Conservation (phyloP, 1,284 basidiomycete species). For the Paramarasmius palmivorus region DNA sequence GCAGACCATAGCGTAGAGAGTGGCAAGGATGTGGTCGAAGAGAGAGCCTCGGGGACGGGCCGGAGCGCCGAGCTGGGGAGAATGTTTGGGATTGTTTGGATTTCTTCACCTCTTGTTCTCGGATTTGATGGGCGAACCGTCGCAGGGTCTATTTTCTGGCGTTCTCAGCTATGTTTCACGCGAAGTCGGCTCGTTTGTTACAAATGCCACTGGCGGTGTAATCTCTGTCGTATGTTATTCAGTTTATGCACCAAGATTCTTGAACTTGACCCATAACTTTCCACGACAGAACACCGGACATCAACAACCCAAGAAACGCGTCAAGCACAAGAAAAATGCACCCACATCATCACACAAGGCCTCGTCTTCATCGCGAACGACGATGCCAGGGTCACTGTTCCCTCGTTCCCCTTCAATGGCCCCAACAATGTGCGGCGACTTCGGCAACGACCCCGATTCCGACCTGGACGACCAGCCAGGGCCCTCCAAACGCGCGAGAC, state of each 20-base stretch:
- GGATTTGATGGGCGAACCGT: conserved; percentile 4
- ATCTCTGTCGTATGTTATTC: conserved; percentile 22
- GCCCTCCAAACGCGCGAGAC: conserved; percentile 8
- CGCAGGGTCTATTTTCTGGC: conserved; percentile 53
- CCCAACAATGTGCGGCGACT: conserved; percentile 36
- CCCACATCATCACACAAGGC: neutral
- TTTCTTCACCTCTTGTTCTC: conserved; percentile 4
- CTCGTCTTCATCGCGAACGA: neutral
- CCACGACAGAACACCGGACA: conserved; percentile 4
- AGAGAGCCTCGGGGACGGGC: neutral
- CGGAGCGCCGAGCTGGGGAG: neutral
- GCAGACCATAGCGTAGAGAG: no score
- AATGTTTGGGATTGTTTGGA: conserved; percentile 4
- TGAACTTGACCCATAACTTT: conserved; percentile 10
- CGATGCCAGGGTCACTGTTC: conserved; percentile 78
- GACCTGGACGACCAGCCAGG: conserved; percentile 4
- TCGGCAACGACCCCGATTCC: neutral
- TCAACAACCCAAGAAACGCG: conserved; percentile 14
- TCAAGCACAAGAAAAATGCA: conserved; percentile 10
- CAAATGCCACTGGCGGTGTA: conserved; percentile 56
- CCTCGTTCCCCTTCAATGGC: conserved; percentile 67
- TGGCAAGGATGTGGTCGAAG: neutral
- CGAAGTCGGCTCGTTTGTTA: conserved; percentile 69
- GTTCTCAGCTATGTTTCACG: conserved; percentile 70
- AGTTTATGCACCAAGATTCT: neutral